Evolutionary conservation across 805 yeast genomes (phyloP).

Genomic region (Yamadazyma tumulicola): DNA sequence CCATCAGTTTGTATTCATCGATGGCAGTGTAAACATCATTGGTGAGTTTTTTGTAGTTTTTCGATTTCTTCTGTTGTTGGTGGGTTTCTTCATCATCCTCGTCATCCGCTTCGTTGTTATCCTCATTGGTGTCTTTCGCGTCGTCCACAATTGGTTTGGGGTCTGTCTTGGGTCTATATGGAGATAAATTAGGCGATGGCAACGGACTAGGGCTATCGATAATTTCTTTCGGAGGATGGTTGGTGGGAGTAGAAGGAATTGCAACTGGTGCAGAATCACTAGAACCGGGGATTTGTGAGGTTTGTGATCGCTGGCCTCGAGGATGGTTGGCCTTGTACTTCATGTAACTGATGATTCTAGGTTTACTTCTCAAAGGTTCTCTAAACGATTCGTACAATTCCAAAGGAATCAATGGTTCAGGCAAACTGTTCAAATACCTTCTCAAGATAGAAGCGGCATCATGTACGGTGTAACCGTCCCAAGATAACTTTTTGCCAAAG

Average conservation of each 20-base stretch:
- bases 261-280: background rate
- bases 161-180: background rate
- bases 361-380: slow-evolving; percentile 62
- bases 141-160: background rate
- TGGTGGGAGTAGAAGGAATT: background rate
- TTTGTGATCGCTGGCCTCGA: slow-evolving; percentile 6
- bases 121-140: background rate
- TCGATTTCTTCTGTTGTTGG: slow-evolving; percentile 29
- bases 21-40: slow-evolving; percentile 67
- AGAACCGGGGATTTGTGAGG: background rate
- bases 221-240: no score
- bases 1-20: slow-evolving; percentile 64
- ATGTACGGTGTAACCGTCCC: slow-evolving; percentile 95
- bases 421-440: slow-evolving; percentile 79
- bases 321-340: slow-evolving; percentile 52
- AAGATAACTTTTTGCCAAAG: slow-evolving; percentile 80
- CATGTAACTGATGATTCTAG: slow-evolving; percentile 64
- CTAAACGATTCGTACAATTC: slow-evolving; percentile 74
- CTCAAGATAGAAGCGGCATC: slow-evolving; percentile 92
- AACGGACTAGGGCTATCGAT: background rate
- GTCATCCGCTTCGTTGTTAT: slow-evolving; percentile 8
- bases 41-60: slow-evolving; percentile 54
- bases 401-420: slow-evolving; percentile 89
- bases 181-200: background rate
- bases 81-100: slow-evolving; percentile 4